Evolutionary conservation across 352 stramenopile species (phyloP).

Genomic region (Aphanomyces stellatus): DNA sequence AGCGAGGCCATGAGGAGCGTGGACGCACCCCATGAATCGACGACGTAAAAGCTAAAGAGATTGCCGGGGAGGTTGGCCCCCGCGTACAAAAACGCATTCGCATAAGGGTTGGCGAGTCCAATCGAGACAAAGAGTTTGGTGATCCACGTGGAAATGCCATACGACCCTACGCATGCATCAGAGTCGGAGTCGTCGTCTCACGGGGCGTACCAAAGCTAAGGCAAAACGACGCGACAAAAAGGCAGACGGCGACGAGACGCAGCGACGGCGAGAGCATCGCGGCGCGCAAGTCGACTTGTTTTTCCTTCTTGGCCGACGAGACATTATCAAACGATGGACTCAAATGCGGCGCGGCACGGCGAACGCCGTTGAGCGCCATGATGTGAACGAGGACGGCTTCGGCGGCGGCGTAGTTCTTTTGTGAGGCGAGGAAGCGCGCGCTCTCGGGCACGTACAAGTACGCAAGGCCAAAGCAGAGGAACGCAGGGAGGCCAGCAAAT

Average conservation of each 20-base stretch:
- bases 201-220: constrained; percentile 17
- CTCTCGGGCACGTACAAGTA: constrained; percentile 73
- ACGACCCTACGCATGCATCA: constrained; percentile 80
- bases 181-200: constrained; percentile 23
- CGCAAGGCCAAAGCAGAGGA: constrained; percentile 54
- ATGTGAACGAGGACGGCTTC: constrained; percentile 58
- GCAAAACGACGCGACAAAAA: constrained; percentile 17
- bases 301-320: not conserved
- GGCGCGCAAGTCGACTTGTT: not conserved
- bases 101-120: constrained; percentile 82
- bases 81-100: constrained; percentile 91
- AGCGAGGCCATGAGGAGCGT: constrained; percentile 57
- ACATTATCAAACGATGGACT: constrained; percentile 23
- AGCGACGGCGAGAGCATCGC: not conserved
- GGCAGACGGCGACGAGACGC: not conserved
- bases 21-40: constrained; percentile 63
- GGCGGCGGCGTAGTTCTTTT: constrained; percentile 42
- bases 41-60: constrained; percentile 61
- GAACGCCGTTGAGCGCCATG: constrained; percentile 37
- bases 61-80: constrained; percentile 87
- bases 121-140: constrained; percentile 87
- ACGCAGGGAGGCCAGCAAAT: constrained; percentile 61
- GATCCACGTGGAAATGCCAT: constrained; percentile 91
- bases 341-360: constrained; percentile 40
- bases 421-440: constrained; percentile 61